Evolutionary conservation across 768 basidiomycete species (phyloP).

Genomic region (Suillus paluster): DNA sequence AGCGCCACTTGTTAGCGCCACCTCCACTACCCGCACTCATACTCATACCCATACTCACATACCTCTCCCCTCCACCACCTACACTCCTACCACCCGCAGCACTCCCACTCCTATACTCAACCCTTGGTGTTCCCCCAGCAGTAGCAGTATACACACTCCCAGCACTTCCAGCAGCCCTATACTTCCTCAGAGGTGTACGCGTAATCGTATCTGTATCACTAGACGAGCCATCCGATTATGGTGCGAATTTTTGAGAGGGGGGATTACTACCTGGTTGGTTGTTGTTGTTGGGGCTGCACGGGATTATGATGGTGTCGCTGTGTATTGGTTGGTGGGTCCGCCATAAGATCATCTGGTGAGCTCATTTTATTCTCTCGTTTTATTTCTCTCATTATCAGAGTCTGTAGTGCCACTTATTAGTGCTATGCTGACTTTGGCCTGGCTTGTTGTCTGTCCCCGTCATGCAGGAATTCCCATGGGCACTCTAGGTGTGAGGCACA

Average conservation of each 20-base stretch:
- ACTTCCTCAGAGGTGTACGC: conserved; percentile 32
- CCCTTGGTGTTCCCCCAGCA: conserved; percentile 2
- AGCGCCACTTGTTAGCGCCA: too few relatives aligned
- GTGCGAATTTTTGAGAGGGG: conserved; percentile 24
- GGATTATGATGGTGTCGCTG: conserved; percentile 17
- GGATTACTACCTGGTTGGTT: conserved; percentile 30
- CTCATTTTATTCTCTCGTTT: too few relatives aligned
- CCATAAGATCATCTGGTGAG: too few relatives aligned
- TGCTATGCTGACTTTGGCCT: too few relatives aligned
- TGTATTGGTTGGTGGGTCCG: too few relatives aligned
- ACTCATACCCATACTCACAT: background rate
- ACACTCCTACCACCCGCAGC: background rate
- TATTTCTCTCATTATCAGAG: too few relatives aligned
- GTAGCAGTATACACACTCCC: conserved; percentile 18
- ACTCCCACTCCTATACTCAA: background rate
- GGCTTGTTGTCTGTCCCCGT: too few relatives aligned
- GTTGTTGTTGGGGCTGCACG: conserved; percentile 1
- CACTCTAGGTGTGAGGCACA: too few relatives aligned
- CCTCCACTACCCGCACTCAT: background rate
- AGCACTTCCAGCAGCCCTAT: conserved; percentile 21
- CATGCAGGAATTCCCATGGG: too few relatives aligned
- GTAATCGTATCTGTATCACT: conserved; percentile 38
- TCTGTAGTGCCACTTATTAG: too few relatives aligned
- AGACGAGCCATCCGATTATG: conserved; percentile 30
- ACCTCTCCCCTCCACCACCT: background rate